phyloP scores from a whole-genome alignment of 495 filamentous ascomycete species.

The Neurospora sp. region DNA sequence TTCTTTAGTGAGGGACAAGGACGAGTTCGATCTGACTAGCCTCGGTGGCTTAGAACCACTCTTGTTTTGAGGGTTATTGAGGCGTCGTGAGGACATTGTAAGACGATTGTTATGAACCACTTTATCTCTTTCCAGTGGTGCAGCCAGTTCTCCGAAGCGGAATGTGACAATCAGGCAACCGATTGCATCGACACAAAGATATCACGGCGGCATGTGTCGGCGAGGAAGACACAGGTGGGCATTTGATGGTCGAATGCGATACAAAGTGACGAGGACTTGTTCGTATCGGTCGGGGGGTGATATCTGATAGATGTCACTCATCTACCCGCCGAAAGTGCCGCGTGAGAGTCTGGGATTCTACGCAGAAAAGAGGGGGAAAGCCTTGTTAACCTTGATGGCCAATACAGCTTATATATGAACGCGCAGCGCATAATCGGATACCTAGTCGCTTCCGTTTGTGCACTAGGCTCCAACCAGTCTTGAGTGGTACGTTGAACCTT shows the following conservation, averaged over 20 bases:
- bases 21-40: conserved; percentile 31
- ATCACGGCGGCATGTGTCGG: neutral
- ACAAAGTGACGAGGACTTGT: neutral
- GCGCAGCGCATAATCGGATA: neutral
- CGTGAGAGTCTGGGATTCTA: neutral
- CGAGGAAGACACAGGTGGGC: neutral
- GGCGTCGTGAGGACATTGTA: conserved; percentile 36
- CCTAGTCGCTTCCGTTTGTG: neutral
- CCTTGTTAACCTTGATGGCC: neutral
- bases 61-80: conserved; percentile 27
- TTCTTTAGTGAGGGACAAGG: conserved; percentile 38
- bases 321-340: neutral
- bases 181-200: neutral
- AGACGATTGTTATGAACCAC: neutral
- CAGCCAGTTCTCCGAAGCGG: neutral
- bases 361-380: neutral
- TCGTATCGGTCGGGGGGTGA: neutral
- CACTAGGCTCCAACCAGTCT: neutral
- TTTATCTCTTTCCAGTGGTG: neutral
- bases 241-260: neutral
- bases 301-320: neutral
- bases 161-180: neutral
- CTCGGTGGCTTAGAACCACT: conserved; percentile 35
- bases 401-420: neutral
- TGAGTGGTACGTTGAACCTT: neutral